Conservation (phyloP, 1,139 yeast genomes). For the Suhomyces guaymorum region DNA sequence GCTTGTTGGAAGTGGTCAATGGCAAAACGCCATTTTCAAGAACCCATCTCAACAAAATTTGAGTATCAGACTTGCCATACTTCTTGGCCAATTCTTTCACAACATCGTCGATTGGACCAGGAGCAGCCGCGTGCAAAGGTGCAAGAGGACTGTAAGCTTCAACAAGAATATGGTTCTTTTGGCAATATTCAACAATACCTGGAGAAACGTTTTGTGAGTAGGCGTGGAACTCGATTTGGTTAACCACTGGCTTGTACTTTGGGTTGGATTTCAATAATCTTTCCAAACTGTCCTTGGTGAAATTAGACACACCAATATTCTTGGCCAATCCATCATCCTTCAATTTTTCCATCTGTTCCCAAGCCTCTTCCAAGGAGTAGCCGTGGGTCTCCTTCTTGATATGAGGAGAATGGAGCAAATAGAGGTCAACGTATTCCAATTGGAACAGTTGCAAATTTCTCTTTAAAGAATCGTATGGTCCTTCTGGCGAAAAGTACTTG, state of each 20-base stretch:
- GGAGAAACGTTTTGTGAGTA: constrained; percentile 71
- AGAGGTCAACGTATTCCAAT: constrained; percentile 51
- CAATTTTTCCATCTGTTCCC: too few relatives aligned
- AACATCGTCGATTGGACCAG: constrained; percentile 29
- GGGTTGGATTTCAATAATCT: constrained; percentile 40
- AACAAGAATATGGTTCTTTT: constrained; percentile 52
- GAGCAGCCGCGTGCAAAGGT: constrained; percentile 35
- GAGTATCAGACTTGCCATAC: constrained; percentile 33
- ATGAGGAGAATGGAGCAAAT: constrained; percentile 49
- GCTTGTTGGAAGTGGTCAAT: constrained; percentile 26
- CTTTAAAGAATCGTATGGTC: constrained; percentile 35
- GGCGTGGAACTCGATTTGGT: constrained; percentile 71
- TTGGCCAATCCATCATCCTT: constrained; percentile 40
- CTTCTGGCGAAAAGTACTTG: constrained; percentile 22
- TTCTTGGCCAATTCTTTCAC: constrained; percentile 28
- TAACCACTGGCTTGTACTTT: constrained; percentile 55
- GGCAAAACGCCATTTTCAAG: constrained; percentile 40
- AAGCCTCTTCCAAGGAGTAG: constrained; percentile 54
- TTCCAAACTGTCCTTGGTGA: constrained; percentile 52
- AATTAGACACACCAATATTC: constrained; percentile 63
- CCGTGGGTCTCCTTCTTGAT: constrained; percentile 40
- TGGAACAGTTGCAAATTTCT: too few relatives aligned
- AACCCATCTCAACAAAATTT: constrained; percentile 40
- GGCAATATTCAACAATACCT: constrained; percentile 58
- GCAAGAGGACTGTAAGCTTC: constrained; percentile 72